phyloP scores from a whole-genome alignment of 768 basidiomycete genomes.

The Amanita exitialis region DNA sequence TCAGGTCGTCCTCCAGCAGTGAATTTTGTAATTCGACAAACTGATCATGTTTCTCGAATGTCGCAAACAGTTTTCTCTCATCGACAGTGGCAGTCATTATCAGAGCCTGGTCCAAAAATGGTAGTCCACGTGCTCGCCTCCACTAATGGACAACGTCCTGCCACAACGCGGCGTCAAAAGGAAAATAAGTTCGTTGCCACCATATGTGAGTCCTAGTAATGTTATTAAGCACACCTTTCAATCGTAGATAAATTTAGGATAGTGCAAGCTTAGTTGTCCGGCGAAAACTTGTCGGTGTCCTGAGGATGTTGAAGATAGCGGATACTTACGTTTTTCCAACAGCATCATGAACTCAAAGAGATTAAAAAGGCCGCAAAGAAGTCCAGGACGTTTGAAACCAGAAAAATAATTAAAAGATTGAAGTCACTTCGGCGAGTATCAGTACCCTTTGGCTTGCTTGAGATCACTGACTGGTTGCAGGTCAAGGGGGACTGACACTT shows the following conservation, averaged over 20 bases:
- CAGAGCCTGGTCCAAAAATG: neutral
- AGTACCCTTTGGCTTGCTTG: neutral
- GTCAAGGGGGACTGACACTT: conserved; percentile 25
- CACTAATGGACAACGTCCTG: conserved; percentile 10
- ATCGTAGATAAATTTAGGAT: conserved; percentile 9
- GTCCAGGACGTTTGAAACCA: conserved; percentile 71
- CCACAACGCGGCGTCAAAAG: conserved; percentile 27
- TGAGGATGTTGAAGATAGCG: neutral
- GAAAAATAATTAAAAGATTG: conserved; percentile 74
- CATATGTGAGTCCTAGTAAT: conserved; percentile 18
- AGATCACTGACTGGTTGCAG: conserved; percentile 14
- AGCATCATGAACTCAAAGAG: conserved; percentile 73
- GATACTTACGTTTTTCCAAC: conserved; percentile 9
- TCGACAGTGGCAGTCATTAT: conserved; percentile 18
- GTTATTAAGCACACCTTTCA: neutral
- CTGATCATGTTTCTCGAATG: conserved; percentile 55
- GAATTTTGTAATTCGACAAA: conserved; percentile 41
- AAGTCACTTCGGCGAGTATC: conserved; percentile 51
- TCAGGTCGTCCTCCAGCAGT: conserved; percentile 40
- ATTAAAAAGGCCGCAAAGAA: conserved; percentile 72
- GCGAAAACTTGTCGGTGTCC: conserved; percentile 45
- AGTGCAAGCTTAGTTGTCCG: conserved; percentile 31
- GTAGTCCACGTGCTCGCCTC: neutral
- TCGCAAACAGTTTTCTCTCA: conserved; percentile 38
- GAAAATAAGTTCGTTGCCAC: conserved; percentile 26